Conservation (phyloP, 2,329 filamentous ascomycete genomes). For the Talaromyces sp. region DNA sequence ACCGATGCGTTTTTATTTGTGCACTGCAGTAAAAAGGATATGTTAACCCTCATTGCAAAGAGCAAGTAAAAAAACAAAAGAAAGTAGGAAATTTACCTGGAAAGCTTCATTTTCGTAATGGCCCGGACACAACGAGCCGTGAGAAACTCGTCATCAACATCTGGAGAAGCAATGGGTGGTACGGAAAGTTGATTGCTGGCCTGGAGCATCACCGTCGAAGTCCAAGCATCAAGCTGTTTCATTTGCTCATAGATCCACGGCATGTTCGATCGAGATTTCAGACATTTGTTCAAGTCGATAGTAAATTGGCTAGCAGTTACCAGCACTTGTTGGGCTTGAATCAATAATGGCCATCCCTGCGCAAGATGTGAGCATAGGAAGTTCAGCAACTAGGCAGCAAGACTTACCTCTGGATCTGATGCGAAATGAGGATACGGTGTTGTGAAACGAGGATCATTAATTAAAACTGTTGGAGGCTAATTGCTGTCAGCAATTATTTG, state of each 20-base stretch:
- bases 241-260: slow-evolving; percentile 35
- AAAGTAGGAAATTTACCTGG: slow-evolving; percentile 24
- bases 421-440: slow-evolving; percentile 36
- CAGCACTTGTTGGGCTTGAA: slow-evolving; percentile 39
- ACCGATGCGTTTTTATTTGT: slow-evolving; percentile 42
- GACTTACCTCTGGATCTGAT: slow-evolving; percentile 35
- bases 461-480: slow-evolving; percentile 36
- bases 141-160: slow-evolving; percentile 27
- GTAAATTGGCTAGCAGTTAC: slow-evolving; percentile 37
- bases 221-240: slow-evolving; percentile 37
- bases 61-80: neutral
- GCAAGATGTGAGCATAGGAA: slow-evolving; percentile 8
- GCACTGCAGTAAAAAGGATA: slow-evolving; percentile 23
- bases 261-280: slow-evolving; percentile 30
- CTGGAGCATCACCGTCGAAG: slow-evolving; percentile 29
- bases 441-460: slow-evolving; percentile 39
- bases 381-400: neutral
- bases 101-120: slow-evolving; percentile 40
- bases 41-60: neutral
- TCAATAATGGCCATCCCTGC: slow-evolving; percentile 38
- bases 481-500: slow-evolving; percentile 11
- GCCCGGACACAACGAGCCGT: slow-evolving; percentile 34
- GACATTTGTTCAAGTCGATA: slow-evolving; percentile 33
- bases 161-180: slow-evolving; percentile 18
- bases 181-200: slow-evolving; percentile 24